A percentile compares a stretch with the other conserved stretches of the same genome.
These are phyloP conservation scores for Friedmanniomyces endolithicus DNA, from an alignment of 495 filamentous ascomycete genomes.

Conservation along the genomic window DNA sequence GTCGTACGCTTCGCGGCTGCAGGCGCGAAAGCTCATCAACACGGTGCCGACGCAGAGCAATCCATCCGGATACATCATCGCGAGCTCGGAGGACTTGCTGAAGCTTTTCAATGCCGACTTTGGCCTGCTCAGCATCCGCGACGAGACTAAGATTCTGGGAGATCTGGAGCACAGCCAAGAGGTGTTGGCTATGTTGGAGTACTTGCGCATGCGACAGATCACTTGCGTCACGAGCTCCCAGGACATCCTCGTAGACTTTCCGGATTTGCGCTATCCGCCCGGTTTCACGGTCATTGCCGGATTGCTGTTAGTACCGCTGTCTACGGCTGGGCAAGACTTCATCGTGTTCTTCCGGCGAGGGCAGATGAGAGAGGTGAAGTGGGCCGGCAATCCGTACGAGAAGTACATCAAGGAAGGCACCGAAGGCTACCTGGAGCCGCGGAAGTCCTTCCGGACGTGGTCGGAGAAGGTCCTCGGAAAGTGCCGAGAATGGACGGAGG, in stretches of 20 bases:
- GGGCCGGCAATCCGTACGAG: slow-evolving; percentile 91
- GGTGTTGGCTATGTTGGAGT: slow-evolving; percentile 74
- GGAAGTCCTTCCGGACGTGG: slow-evolving; percentile 68
- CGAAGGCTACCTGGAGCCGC: slow-evolving; percentile 56
- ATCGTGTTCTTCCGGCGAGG: slow-evolving; percentile 84
- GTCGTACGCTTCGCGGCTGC: slow-evolving; percentile 72
- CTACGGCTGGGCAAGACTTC: slow-evolving; percentile 65
- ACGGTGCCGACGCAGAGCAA: slow-evolving; percentile 67
- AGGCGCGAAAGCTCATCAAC: slow-evolving; percentile 70
- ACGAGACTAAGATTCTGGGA: slow-evolving; percentile 79
- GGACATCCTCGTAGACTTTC: slow-evolving; percentile 67
- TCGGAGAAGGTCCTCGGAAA: slow-evolving; percentile 62
- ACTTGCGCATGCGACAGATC: slow-evolving; percentile 62
- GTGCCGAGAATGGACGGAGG: slow-evolving; percentile 63
- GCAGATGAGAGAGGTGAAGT: slow-evolving; percentile 67
- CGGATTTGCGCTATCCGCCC: slow-evolving; percentile 66
- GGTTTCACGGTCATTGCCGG: slow-evolving; percentile 74
- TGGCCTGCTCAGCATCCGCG: slow-evolving; percentile 71
- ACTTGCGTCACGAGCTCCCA: slow-evolving; percentile 69
- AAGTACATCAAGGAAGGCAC: slow-evolving; percentile 59
- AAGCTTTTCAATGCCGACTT: slow-evolving; percentile 83
- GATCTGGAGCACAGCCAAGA: slow-evolving; percentile 67
- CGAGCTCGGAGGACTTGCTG: slow-evolving; percentile 76
- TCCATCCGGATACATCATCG: slow-evolving; percentile 84
- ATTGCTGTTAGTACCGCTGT: slow-evolving; percentile 71